Conservation (phyloP, 139 green algal genomes). For the Chlamydomonas asymmetrica region DNA sequence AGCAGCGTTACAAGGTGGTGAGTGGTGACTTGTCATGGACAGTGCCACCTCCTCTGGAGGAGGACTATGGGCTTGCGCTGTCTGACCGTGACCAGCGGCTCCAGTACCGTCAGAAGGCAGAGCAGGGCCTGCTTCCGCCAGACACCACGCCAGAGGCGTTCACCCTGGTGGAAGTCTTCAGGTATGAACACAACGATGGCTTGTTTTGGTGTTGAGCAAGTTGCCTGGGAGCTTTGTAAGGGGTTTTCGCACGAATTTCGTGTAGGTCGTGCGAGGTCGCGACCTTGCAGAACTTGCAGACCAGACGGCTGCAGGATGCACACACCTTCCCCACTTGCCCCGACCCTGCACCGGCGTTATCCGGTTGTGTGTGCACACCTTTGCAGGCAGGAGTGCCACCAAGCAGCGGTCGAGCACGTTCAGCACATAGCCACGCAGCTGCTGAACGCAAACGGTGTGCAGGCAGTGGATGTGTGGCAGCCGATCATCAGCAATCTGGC, state of each 20-base stretch:
- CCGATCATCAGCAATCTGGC: slow-evolving; percentile 53
- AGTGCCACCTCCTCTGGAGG: slow-evolving; percentile 51
- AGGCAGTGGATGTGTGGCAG: slow-evolving; percentile 41
- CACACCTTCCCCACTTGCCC: no score
- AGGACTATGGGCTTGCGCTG: slow-evolving; percentile 33
- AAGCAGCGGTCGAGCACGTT: slow-evolving; percentile 58
- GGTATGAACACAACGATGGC: no score
- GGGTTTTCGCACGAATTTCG: no score
- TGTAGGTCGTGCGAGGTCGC: no score
- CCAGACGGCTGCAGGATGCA: no score
- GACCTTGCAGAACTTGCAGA: no score
- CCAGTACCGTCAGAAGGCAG: slow-evolving; percentile 13
- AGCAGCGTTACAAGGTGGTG: background rate
- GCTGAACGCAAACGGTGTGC: slow-evolving; percentile 53
- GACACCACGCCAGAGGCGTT: background rate
- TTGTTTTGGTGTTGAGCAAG: no score
- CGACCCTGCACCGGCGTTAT: no score
- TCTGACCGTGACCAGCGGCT: slow-evolving; percentile 19
- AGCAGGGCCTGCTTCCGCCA: slow-evolving; percentile 1
- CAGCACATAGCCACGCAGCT: slow-evolving; percentile 64
- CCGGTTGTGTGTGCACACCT: no score
- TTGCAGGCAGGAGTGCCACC: slow-evolving; percentile 31
- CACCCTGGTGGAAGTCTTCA: slow-evolving; percentile 20
- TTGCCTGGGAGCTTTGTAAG: no score
- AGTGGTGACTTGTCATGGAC: slow-evolving; percentile 51